Evolutionary conservation across 345 rosid species (phyloP).

Genomic region (Salix caprea): DNA sequence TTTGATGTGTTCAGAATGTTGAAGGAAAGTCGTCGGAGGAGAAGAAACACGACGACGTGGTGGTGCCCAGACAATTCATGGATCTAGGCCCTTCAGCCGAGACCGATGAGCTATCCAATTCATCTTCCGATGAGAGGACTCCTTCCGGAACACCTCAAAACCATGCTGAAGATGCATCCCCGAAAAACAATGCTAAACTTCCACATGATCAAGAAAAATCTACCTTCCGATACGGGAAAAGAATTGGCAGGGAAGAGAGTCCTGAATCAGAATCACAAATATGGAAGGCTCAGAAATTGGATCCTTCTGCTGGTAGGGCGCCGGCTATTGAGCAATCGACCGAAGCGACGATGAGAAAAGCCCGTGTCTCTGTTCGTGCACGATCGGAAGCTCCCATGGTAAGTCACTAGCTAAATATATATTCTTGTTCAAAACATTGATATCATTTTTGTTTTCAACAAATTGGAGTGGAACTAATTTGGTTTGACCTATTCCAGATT

Average conservation of each 20-base stretch:
- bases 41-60: slow-evolving; percentile 27
- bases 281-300: slow-evolving; percentile 58
- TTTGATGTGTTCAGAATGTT: slow-evolving; percentile 29
- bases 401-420: not conserved
- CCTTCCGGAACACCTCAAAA: slow-evolving; percentile 47
- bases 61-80: slow-evolving; percentile 61
- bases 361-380: slow-evolving; percentile 97
- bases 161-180: slow-evolving; percentile 22
- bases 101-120: slow-evolving; percentile 41
- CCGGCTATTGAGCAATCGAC: slow-evolving; percentile 56
- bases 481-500: slow-evolving; percentile 32
- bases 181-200: slow-evolving; percentile 20
- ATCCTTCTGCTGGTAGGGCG: slow-evolving; percentile 8
- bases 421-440: not conserved
- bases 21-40: slow-evolving; percentile 41
- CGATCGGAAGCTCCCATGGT: slow-evolving; percentile 99
- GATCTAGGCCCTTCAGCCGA: slow-evolving; percentile 53
- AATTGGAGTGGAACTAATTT: not conserved
- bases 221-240: slow-evolving; percentile 37
- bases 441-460: too few species aligned
- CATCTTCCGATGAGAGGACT: slow-evolving; percentile 78
- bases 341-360: slow-evolving; percentile 91
- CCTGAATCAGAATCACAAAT: slow-evolving; percentile 61
- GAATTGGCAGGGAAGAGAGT: slow-evolving; percentile 54
- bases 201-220: slow-evolving; percentile 32